Evolutionary conservation across 148 eudicot genomes (phyloP).

Genomic region (Cornus suecica): DNA sequence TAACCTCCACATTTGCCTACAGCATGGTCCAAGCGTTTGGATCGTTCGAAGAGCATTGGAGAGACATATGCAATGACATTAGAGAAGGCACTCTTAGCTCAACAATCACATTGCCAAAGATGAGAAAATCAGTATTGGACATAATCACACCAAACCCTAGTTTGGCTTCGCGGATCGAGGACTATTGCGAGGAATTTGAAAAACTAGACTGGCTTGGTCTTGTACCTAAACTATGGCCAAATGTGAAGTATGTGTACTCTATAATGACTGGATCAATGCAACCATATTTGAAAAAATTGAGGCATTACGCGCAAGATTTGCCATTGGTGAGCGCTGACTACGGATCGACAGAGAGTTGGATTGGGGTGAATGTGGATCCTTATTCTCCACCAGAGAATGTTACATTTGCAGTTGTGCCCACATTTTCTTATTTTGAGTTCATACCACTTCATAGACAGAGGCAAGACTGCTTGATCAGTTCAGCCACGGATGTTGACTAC

Average conservation of each 20-base stretch:
- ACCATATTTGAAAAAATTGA: slow-evolving; percentile 53
- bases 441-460: slow-evolving; percentile 46
- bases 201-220: slow-evolving; percentile 44
- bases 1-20: slow-evolving; percentile 68
- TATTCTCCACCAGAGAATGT: slow-evolving; percentile 47
- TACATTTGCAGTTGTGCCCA: slow-evolving; percentile 56
- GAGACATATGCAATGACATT: slow-evolving; percentile 51
- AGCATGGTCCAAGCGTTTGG: slow-evolving; percentile 60
- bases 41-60: slow-evolving; percentile 57
- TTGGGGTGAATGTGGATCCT: slow-evolving; percentile 74
- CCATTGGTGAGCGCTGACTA: slow-evolving; percentile 70
- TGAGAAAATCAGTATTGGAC: slow-evolving; percentile 39
- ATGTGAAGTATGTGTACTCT: slow-evolving; percentile 60
- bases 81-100: slow-evolving; percentile 45
- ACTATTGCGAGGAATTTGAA: slow-evolving; percentile 34
- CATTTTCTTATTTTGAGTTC: slow-evolving; percentile 69
- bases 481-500: slow-evolving; percentile 40
- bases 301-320: slow-evolving; percentile 58
- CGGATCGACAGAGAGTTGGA: slow-evolving; percentile 86
- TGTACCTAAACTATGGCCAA: slow-evolving; percentile 61
- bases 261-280: slow-evolving; percentile 92
- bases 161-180: slow-evolving; percentile 33
- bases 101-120: slow-evolving; percentile 35
- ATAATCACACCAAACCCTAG: slow-evolving; percentile 33
- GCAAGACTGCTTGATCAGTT: neutral